These are phyloP conservation scores for Ascobolus immersus DNA, from an alignment of 495 filamentous ascomycete genomes.

Conservation along the genomic window DNA sequence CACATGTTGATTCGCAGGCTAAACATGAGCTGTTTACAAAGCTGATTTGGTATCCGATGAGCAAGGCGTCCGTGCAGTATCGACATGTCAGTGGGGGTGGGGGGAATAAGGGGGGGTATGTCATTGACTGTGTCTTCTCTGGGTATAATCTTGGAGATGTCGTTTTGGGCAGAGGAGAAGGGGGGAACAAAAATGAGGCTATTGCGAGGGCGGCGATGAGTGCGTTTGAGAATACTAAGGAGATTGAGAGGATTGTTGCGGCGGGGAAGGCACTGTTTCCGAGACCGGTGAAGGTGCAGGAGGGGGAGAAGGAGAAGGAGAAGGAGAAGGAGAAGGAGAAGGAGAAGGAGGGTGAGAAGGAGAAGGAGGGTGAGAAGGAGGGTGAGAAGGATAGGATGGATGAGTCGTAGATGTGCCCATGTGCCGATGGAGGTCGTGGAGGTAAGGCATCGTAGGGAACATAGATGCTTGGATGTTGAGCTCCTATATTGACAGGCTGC, in stretches of 20 bases:
- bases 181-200: conserved; percentile 7
- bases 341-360: neutral
- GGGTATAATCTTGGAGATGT: conserved; percentile 12
- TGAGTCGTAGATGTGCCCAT: no score
- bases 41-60: neutral
- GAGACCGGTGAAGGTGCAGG: neutral
- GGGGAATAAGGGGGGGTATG: conserved; percentile 14
- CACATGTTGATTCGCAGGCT: conserved; percentile 5
- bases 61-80: conserved; percentile 8
- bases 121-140: conserved; percentile 12
- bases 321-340: neutral
- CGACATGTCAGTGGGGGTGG: conserved; percentile 12
- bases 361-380: neutral
- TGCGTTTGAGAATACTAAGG: conserved; percentile 1
- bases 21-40: neutral
- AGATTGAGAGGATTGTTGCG: neutral
- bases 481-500: no score
- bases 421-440: no score
- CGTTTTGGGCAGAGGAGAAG: conserved; percentile 13
- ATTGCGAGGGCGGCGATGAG: conserved; percentile 4
- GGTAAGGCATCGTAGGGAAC: no score
- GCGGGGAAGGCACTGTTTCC: neutral
- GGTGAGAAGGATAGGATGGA: no score
- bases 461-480: no score
- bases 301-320: neutral